phyloP scores from a whole-genome alignment of 2,329 filamentous ascomycete genomes.

The Trichoderma afroharzianum region DNA sequence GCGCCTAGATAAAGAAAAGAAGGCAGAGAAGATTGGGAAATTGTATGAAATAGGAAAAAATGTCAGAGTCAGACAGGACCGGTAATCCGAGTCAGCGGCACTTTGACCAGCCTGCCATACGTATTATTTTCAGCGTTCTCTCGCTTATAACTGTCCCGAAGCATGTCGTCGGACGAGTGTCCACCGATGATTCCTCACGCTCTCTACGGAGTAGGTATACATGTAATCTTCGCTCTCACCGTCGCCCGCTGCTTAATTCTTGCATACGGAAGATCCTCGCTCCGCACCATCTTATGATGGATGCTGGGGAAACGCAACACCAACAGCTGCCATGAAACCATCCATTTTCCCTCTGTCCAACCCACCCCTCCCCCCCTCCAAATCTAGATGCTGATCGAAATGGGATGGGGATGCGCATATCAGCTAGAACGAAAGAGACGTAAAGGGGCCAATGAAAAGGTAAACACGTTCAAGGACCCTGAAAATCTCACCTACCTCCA shows the following conservation, averaged over 20 bases:
- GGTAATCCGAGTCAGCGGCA: background rate
- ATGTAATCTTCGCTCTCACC: background rate
- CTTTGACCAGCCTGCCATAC: background rate
- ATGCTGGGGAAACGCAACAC: background rate
- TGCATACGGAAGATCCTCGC: background rate
- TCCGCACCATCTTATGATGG: background rate
- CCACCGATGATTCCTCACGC: background rate
- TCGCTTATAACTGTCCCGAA: background rate
- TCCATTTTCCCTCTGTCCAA: background rate
- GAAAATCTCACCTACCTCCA: constrained; percentile 12
- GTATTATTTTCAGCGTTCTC: background rate
- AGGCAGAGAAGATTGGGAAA: background rate
- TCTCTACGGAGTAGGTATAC: background rate
- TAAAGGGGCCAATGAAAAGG: background rate
- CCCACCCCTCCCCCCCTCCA: background rate
- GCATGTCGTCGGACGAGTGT: background rate
- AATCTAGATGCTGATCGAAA: background rate
- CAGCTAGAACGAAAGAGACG: background rate
- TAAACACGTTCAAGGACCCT: background rate
- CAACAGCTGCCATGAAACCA: background rate
- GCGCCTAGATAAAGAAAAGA: background rate
- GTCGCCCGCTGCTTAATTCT: background rate
- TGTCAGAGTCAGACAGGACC: background rate
- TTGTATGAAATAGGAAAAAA: background rate
- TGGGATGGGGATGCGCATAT: background rate